These are phyloP conservation scores for Mycosphaerella sp. DNA, from an alignment of 2,329 filamentous ascomycete species.

Conservation along the genomic window DNA sequence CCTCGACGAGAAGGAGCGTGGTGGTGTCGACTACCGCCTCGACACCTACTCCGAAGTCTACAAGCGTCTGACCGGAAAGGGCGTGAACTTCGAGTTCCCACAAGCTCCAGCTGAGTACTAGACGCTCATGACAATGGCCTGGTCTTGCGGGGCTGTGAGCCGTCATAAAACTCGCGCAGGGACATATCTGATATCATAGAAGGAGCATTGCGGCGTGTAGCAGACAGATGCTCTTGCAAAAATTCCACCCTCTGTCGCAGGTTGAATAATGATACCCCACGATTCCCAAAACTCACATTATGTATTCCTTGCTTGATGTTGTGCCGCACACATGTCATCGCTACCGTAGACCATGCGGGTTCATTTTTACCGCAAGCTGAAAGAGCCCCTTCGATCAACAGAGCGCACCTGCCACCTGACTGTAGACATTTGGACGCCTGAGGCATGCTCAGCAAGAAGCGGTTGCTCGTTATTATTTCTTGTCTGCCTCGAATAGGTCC, in stretches of 20 bases:
- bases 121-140: conserved; percentile 33
- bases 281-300: neutral
- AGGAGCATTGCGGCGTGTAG: neutral
- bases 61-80: conserved; percentile 92
- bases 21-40: conserved; percentile 97
- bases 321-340: neutral
- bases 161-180: neutral
- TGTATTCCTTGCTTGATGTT: neutral
- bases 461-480: conserved; percentile 2
- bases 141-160: too few relatives aligned
- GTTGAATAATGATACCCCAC: neutral
- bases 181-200: neutral
- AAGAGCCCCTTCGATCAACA: too few relatives aligned
- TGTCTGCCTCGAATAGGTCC: conserved; percentile 59
- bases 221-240: neutral
- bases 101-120: conserved; percentile 70
- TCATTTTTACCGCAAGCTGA: neutral
- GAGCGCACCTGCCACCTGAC: too few relatives aligned
- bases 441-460: too few relatives aligned
- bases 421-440: too few relatives aligned
- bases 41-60: conserved; percentile 99
- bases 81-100: conserved; percentile 98
- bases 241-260: neutral
- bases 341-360: neutral
- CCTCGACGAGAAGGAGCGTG: conserved; percentile 99